Percentiles rank a stretch among this genome's conserved stretches.
Conservation (phyloP, 176 grass and related monocot genomes). For the Carex scoparia region DNA sequence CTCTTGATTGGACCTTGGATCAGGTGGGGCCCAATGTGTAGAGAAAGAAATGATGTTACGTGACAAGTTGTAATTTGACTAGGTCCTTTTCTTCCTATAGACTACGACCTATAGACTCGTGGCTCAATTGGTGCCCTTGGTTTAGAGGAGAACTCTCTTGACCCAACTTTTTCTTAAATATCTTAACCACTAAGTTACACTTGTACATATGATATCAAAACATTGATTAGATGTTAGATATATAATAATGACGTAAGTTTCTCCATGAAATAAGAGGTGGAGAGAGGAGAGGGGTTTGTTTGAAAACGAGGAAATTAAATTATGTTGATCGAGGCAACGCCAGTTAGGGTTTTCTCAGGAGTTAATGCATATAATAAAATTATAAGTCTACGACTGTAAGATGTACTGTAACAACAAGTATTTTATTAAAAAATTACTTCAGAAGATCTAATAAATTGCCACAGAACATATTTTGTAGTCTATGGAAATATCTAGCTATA, state of each 20-base stretch:
- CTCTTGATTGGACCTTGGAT: slow-evolving; percentile 5
- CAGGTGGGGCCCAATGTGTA: background rate
- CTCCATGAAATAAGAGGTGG: background rate
- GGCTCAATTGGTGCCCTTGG: slow-evolving; percentile 2
- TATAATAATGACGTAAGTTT: background rate
- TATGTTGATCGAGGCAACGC: background rate
- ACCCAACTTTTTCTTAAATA: slow-evolving; percentile 7
- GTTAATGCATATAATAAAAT: background rate
- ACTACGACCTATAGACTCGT: slow-evolving; percentile 11
- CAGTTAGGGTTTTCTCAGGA: background rate
- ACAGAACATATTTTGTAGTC: background rate
- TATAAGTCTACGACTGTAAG: background rate
- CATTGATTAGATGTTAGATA: background rate
- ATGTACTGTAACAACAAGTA: background rate
- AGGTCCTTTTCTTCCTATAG: slow-evolving; percentile 26
- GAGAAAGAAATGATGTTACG: slow-evolving; percentile 17
- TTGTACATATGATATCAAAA: background rate
- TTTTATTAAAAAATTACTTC: background rate
- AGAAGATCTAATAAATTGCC: too few species aligned
- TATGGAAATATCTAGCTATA: background rate
- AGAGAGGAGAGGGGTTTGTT: background rate
- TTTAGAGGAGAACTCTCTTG: slow-evolving; percentile 1
- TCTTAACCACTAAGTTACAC: slow-evolving; percentile 2
- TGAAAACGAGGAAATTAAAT: background rate
- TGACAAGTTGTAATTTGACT: slow-evolving; percentile 41